These are phyloP conservation scores for Colletotrichum tropicale DNA, from an alignment of 2,329 filamentous ascomycete species.

Conservation along the genomic window DNA sequence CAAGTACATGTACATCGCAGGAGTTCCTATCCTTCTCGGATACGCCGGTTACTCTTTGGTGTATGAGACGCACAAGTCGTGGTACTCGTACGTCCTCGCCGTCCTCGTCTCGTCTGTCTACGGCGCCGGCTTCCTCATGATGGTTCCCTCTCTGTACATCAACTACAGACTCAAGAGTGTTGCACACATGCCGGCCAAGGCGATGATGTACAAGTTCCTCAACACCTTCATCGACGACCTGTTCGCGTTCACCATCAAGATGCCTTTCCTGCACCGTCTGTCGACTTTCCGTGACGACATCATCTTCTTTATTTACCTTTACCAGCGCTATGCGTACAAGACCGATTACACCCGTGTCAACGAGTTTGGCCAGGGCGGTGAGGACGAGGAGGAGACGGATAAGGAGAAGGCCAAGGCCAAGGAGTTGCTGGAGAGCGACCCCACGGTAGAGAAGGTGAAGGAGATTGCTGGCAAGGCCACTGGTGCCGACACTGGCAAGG, in stretches of 20 bases:
- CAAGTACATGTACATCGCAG: conserved; percentile 92
- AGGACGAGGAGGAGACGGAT: conserved; percentile 68
- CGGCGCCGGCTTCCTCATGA: conserved; percentile 98
- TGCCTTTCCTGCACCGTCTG: conserved; percentile 91
- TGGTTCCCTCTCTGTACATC: conserved; percentile 97
- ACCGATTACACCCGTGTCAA: conserved; percentile 92
- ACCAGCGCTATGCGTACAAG: conserved; percentile 92
- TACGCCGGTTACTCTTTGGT: conserved; percentile 91
- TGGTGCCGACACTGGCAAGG: conserved; percentile 53
- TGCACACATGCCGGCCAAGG: conserved; percentile 94
- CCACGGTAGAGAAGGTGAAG: conserved; percentile 35
- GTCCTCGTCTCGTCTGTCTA: conserved; percentile 96
- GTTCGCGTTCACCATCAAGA: conserved; percentile 99
- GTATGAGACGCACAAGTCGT: conserved; percentile 96
- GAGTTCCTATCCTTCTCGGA: conserved; percentile 84
- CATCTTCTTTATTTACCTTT: conserved; percentile 98
- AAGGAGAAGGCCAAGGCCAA: conserved; percentile 40
- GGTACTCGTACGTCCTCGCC: conserved; percentile 96
- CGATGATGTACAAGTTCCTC: conserved; percentile 98
- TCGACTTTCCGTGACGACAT: conserved; percentile 94
- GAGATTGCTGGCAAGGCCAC: conserved; percentile 44
- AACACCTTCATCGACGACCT: conserved; percentile 99
- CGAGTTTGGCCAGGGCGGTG: conserved; percentile 98
- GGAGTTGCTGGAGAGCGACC: conserved; percentile 35
- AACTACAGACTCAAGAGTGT: conserved; percentile 97